Evolutionary conservation across 108 stramenopile species (phyloP), one percentile per base, ranked within the genome.

Genomic region (Pseudonitzschia delicatissima): DNA sequence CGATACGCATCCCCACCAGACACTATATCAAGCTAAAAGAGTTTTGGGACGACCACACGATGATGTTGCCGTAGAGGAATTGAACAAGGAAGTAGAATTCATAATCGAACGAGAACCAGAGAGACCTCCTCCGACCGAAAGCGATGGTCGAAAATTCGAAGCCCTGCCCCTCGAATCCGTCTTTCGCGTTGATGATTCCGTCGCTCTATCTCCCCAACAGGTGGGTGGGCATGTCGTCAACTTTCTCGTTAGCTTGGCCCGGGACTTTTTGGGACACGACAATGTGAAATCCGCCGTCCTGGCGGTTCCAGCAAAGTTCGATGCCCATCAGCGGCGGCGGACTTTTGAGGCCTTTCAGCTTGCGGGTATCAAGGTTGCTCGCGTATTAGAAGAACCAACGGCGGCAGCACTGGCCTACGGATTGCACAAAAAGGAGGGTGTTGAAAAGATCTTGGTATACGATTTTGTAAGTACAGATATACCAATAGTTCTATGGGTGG

Each of bases 371-470:
- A 84, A 78, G 57, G 91, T 97, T 4, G 77, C 86, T 35, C 88
- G 96, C 1, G 81, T 95, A 12, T 55, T 96, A 50, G 94, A 96
- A 76, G 98, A 95, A 77, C 98, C 98, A 13, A 86, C 93, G 7
- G 98, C 96, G 9, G 98, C 98, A 28, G 98, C 98, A 18, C 71
- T 98, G 66, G 98, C 98, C 5, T 98, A 97, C 62, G 96, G 96
- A 7, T 77, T 98, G 63, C 91, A 97, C 65, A 92, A 86, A 63
- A 96, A 96, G 44, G 80, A 83, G 23, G 85, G 94, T 53, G 94
- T 98, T 4, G 88, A 97, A 70, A 89, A 94, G 77, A 95, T 98
- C 44, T 73, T 98, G 49, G 98, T 98, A 5, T 98, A 97, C 78
- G 98, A 98, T 66, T 96, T 97, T 78, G 53, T 55, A 27, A 55